These are phyloP conservation scores for Aurantiochytrium sp. DNA, from an alignment of 108 stramenopile species.

Conservation along the genomic window DNA sequence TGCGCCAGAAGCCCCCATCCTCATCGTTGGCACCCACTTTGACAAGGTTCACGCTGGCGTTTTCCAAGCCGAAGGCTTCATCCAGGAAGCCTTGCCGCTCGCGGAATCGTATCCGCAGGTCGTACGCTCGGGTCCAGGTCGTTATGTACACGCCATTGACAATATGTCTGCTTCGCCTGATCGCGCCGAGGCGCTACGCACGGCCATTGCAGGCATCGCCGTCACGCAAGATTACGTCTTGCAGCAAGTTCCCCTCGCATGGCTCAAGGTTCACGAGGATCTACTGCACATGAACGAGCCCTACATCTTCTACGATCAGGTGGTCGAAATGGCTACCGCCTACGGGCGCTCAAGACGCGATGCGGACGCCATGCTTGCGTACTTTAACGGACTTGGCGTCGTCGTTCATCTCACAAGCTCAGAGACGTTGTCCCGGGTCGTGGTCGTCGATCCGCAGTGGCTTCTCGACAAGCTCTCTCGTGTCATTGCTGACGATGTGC, in stretches of 20 bases:
- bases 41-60: background rate
- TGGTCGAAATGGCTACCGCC: background rate
- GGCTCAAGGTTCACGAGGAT: background rate
- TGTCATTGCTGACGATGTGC: background rate
- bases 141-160: background rate
- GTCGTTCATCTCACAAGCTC: background rate
- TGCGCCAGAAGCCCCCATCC: background rate
- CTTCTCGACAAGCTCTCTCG: background rate
- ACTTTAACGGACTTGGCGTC: background rate
- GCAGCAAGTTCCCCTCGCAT: background rate
- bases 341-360: background rate
- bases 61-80: background rate
- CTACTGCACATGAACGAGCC: background rate
- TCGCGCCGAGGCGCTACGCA: background rate
- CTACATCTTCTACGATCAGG: background rate
- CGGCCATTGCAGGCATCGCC: background rate
- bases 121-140: background rate
- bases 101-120: background rate
- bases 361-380: background rate
- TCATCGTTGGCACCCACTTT: background rate
- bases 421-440: background rate
- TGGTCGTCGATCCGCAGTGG: background rate
- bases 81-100: background rate
- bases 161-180: background rate
- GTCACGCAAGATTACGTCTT: background rate